Base-by-base conservation (phyloP, 2,329 filamentous ascomycete genomes). In the Cytospora paraplurivora region DNA sequence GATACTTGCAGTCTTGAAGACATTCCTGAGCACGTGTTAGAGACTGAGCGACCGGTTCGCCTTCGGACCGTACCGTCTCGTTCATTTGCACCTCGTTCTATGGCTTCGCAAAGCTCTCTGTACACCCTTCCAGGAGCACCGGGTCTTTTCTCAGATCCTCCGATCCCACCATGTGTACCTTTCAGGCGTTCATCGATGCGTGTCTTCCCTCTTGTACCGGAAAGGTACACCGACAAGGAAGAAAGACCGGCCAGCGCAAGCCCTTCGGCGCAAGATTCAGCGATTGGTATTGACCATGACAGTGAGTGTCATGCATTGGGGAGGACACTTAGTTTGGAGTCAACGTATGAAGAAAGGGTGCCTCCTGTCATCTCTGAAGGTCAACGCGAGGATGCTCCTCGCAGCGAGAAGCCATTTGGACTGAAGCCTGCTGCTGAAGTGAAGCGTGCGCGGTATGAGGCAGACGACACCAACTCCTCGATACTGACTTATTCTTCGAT, bases 1-100 rank as follows among this genome's bases (percentile, higher is more conserved):
- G 82, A 85, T 66, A 84, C 82, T 1, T 81, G 81, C 65, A 76
- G 76, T 15, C 73, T 84, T 19, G 74, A 76, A 44, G 73, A 76
- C 59, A 69, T 73, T 32, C 71, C 73, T 1, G 72, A 74, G 6
- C 68, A 71, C 12, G 59, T 69, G 21, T 50, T 34, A 37, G 38
- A 65, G 62, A 19, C 57, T 58, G 34, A 59, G 62, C 60, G 32
- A 38, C 35, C 52, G 49, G 21, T 35, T 54, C 47, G 64, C 49
- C 35, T 49, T 8, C 64, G 11, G 50, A 52, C 21, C 32, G 21
- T 50, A 15, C 34, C 53, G 15, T 55, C 53, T 57, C 62, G 53
- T 35, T 62, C 54, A 4, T 61, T 54, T 32, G 62, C 59, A 4
- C 56, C 53, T 58, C 59, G 65, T 34, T 17, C 49, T 19, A 56